Percentiles rank a stretch among this genome's conserved stretches.
Conservation (phyloP, 2,329 filamentous ascomycete genomes). For the Biscogniauxia marginata region DNA sequence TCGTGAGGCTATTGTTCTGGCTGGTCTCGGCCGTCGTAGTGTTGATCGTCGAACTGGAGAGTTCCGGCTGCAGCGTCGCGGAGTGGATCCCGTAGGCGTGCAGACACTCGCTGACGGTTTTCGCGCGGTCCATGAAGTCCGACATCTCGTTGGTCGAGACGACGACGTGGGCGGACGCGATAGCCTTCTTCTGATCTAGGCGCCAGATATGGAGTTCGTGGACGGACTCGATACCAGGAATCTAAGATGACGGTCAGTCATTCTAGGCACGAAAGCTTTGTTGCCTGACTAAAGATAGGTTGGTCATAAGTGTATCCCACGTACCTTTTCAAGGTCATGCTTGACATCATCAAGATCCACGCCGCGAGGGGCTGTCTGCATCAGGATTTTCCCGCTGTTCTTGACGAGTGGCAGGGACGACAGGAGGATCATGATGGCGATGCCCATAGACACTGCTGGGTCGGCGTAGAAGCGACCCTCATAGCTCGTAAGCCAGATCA, state of each 20-base stretch:
- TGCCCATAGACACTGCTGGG: conserved; percentile 66
- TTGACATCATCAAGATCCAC: conserved; percentile 62
- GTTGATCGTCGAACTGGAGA: conserved; percentile 16
- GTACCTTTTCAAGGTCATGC: conserved; percentile 65
- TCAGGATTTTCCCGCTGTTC: conserved; percentile 62
- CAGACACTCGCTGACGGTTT: conserved; percentile 65
- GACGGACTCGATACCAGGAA: conserved; percentile 64
- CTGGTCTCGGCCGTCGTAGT: background rate
- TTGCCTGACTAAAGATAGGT: background rate
- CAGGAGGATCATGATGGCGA: conserved; percentile 69
- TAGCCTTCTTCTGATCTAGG: conserved; percentile 65
- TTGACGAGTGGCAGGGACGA: conserved; percentile 63
- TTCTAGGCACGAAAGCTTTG: background rate
- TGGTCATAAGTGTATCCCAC: conserved; percentile 2
- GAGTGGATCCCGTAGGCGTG: conserved; percentile 74
- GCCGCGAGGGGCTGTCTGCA: conserved; percentile 63
- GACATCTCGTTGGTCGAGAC: conserved; percentile 56
- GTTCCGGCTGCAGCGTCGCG: conserved; percentile 67
- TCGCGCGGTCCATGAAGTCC: conserved; percentile 60
- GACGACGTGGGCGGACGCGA: conserved; percentile 69
- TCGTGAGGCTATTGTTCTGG: background rate
- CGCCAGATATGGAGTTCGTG: conserved; percentile 76
- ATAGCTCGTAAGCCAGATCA: conserved; percentile 65
- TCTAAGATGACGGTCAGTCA: conserved; percentile 40
- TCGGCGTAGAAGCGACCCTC: conserved; percentile 67